Evolutionary conservation across 306 rosid genomes (phyloP), one percentile per base, ranked within the genome.

Genomic region (Morella rubra): DNA sequence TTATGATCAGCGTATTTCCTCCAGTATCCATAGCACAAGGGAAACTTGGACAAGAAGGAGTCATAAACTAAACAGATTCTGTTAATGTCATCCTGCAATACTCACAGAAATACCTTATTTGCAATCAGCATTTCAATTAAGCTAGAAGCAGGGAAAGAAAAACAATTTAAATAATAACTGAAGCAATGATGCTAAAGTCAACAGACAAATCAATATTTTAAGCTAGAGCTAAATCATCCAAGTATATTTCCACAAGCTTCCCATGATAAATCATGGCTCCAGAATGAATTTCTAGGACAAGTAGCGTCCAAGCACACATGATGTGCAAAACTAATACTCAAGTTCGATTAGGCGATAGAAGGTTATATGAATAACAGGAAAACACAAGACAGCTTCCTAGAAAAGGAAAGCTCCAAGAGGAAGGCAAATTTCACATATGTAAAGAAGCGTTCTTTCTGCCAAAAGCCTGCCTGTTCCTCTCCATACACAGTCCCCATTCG

Each of bases 1-100:
- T 85, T 87, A 74, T 86, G 96, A 42, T 81, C 82, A 55, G 90
- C 96, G 68, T 90, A 94, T 79, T 84, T 90, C 84, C 89, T 82
- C 98, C 97, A 94, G 76, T 94, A 94, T 74, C 97, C 94, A 74
- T 89, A 83, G 88, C 98, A 94, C 84, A 94, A 73, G 61, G 98
- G 96, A 75, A 86, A 94, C 84, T 89, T 73, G 1, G 91, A 89
- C 85, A 94, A 83, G 85, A 91, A 94, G 62, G 86, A 64, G 52
- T 90, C 90, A 73, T 89, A 94, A 51, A 86, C 93, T 71, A 85
- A 76, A 51, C 87, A 81, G 68, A 90, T 82, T 72, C 86, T 89
- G 76, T 86, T 85, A 67, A 79, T 18, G 70, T 86, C 87, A 73
- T 89, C 96, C 98, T 94, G 88, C 86, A 86, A 14, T 76, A 66